A percentile compares a stretch with the other conserved stretches of the same genome.
Evolutionary conservation across 2,329 filamentous ascomycete genomes (phyloP).

Genomic region (Malbranchea cinnamomea): DNA sequence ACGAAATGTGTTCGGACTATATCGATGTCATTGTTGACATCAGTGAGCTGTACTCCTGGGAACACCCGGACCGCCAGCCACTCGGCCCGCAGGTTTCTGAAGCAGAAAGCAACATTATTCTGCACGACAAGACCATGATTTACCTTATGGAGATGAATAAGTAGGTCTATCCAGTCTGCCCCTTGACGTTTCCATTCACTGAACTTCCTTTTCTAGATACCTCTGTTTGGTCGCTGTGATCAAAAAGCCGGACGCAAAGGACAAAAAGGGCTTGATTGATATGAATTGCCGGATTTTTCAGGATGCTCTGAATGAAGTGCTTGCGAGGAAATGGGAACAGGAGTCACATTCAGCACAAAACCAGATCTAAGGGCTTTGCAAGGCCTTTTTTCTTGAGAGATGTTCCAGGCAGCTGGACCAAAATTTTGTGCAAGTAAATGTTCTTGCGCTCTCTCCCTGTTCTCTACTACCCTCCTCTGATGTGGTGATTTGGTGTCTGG

Average conservation of each 20-base stretch:
- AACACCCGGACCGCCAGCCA: slow-evolving; percentile 29
- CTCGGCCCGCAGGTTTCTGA: slow-evolving; percentile 35
- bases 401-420: no score
- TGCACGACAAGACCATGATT: slow-evolving; percentile 48
- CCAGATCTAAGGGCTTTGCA: no score
- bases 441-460: no score
- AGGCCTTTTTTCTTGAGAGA: no score
- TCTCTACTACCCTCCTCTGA: no score
- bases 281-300: slow-evolving; percentile 52
- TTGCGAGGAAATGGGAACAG: slow-evolving; percentile 35
- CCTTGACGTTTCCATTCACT: neutral
- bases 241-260: slow-evolving; percentile 47
- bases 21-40: slow-evolving; percentile 98
- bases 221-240: slow-evolving; percentile 51
- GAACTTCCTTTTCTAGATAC: slow-evolving; percentile 31
- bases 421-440: no score
- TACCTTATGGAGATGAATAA: slow-evolving; percentile 53
- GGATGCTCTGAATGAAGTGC: slow-evolving; percentile 46
- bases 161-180: slow-evolving; percentile 29
- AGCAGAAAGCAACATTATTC: slow-evolving; percentile 47
- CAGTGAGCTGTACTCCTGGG: slow-evolving; percentile 83
- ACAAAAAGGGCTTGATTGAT: slow-evolving; percentile 50
- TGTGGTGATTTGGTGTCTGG: no score
- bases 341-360: slow-evolving; percentile 4
- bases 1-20: slow-evolving; percentile 97